Evolutionary conservation across 1,139 yeast species (phyloP).

Genomic region (Yamadazyma kanchanaburiensis): DNA sequence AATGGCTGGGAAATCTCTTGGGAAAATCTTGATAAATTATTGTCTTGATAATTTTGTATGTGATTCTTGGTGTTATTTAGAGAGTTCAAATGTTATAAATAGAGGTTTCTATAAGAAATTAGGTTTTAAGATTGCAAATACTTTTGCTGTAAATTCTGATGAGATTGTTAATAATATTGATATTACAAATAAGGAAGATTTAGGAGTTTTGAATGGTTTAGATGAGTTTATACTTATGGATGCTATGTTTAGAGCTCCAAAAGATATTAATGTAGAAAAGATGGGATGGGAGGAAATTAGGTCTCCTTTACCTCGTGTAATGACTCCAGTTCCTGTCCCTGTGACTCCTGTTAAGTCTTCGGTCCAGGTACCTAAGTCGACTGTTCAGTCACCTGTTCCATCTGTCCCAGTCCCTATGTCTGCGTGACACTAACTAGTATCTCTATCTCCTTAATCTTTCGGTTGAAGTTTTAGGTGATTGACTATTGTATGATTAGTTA

Average conservation of each 20-base stretch:
- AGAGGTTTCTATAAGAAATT: slow-evolving; percentile 46
- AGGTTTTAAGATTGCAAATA: slow-evolving; percentile 44
- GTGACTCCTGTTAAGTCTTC: too few species aligned
- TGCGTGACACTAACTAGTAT: too few species aligned
- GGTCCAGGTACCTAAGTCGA: slow-evolving; percentile 5
- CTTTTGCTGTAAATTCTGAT: slow-evolving; percentile 37
- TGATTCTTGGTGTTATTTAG: slow-evolving; percentile 36
- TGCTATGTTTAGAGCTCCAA: slow-evolving; percentile 17
- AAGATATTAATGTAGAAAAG: slow-evolving; percentile 11
- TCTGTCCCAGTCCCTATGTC: slow-evolving; percentile 1
- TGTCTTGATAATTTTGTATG: slow-evolving; percentile 20
- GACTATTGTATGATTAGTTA: slow-evolving; percentile 13
- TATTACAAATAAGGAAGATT: slow-evolving; percentile 10
- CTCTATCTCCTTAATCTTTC: slow-evolving; percentile 12
- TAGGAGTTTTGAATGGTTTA: slow-evolving; percentile 8
- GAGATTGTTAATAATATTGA: slow-evolving; percentile 17
- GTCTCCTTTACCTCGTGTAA: too few species aligned
- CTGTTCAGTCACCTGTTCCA: slow-evolving; percentile 1
- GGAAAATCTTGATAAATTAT: slow-evolving; percentile 31
- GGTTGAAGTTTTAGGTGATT: slow-evolving; percentile 17
- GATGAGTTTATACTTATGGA: slow-evolving; percentile 16
- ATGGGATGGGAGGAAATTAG: too few species aligned
- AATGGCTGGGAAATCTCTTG: slow-evolving; percentile 40
- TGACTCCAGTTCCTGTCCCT: too few species aligned
- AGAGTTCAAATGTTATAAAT: slow-evolving; percentile 50